Base-by-base conservation (phyloP, 2,329 filamentous ascomycete genomes). In the Cercospora zeina region DNA sequence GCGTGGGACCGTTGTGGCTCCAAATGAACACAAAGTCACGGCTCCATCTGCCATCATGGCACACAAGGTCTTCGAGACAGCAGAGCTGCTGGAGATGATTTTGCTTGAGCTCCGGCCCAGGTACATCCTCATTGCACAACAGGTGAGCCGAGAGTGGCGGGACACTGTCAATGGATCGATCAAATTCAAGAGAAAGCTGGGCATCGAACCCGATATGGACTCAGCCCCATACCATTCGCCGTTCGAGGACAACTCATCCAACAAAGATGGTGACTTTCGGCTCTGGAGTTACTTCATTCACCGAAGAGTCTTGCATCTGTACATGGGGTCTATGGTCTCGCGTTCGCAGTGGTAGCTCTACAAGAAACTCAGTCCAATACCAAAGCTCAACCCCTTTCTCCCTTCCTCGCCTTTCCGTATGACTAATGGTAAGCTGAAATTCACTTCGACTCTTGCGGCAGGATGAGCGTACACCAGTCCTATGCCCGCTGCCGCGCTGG, bases 351-450 rank as follows among this genome's bases (percentile, higher is more conserved):
- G 16, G 39, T 58, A 42, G 39, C 21, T 65, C 67, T 89, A 97
- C 82, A 97, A 79, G 75, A 99, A 97, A 78, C 90, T 96, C 73
- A 99, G 92, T 54, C 95, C 95, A 42, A 99, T 91, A n/a, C 95
- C 95, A 71, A 99, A 88, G 75, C 95, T 92, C 66, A 99, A 74
- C 0, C 95, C 95, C 79, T 99, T 99, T 59, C 93, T 86, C 14
- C 87, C 88, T 70, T 95, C 88, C 78, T 99, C 95, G 36, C 91
- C 92, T 66, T 84, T 88, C 62, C 95, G 84, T 71, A 91, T 76
- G 16, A 93, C 88, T 62, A 99, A 76, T 1, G 95, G 95, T 68
- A 99, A 76, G 70, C 90, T 92, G 75, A 99, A 96, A 77, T 99
- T 99, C 69, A 99, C 81, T 80, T 99, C 95, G 67, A 99, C 97